Conservation (phyloP, 495 filamentous ascomycete genomes). For the Annulohypoxylon bovei region DNA sequence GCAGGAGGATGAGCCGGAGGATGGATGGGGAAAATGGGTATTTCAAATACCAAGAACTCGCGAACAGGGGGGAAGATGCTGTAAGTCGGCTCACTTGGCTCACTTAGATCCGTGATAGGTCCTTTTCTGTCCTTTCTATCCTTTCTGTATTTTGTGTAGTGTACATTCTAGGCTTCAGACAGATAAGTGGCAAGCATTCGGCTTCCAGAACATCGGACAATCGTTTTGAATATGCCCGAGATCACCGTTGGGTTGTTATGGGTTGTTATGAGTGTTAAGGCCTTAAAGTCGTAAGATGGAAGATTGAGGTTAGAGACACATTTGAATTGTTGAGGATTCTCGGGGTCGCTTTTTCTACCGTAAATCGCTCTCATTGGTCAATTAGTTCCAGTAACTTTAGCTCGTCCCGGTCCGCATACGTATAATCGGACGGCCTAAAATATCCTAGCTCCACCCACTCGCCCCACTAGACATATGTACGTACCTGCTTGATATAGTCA, state of each 20-base stretch:
- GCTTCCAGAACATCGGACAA: constrained; percentile 26
- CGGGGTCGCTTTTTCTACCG: constrained; percentile 44
- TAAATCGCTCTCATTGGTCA: constrained; percentile 22
- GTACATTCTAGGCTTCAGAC: not conserved
- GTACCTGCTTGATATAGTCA: constrained; percentile 18
- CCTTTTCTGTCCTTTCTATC: not conserved
- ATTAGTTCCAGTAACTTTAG: constrained; percentile 28
- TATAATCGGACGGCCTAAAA: constrained; percentile 38
- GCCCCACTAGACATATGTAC: not conserved
- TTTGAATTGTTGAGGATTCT: constrained; percentile 39
- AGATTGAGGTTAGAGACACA: constrained; percentile 10
- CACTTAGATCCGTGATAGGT: constrained; percentile 36
- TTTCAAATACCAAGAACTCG: constrained; percentile 44
- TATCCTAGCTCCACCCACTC: constrained; percentile 18
- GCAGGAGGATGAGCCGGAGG: constrained; percentile 39
- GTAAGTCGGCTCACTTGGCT: constrained; percentile 27
- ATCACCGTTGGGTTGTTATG: constrained; percentile 1
- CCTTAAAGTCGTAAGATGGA: constrained; percentile 1
- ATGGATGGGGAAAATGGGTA: constrained; percentile 39
- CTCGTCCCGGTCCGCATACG: constrained; percentile 26
- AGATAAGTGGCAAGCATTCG: not conserved
- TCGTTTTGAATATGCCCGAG: constrained; percentile 37
- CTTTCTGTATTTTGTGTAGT: not conserved
- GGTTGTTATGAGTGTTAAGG: not conserved
- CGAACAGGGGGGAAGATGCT: constrained; percentile 33